Evolutionary conservation across 805 yeast genomes (phyloP).

Genomic region (Kodamaea neixiangensis): DNA sequence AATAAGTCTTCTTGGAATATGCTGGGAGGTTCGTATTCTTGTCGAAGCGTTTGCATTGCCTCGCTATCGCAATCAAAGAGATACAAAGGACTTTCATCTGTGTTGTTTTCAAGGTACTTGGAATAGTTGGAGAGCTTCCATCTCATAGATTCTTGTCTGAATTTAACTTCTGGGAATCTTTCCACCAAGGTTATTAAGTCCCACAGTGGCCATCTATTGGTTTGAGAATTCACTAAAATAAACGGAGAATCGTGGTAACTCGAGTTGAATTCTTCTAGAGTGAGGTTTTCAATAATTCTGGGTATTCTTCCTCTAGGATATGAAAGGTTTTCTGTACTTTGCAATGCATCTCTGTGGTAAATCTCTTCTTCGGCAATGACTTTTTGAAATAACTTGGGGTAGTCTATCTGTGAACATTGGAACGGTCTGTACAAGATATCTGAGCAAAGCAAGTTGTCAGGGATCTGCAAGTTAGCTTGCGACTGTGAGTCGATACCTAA

Average conservation of each 20-base stretch:
- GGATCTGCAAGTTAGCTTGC: slow-evolving; percentile 50
- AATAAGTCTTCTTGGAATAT: slow-evolving; percentile 64
- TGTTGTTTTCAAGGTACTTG: slow-evolving; percentile 59
- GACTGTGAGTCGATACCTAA: slow-evolving; percentile 27
- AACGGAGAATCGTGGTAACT: slow-evolving; percentile 62
- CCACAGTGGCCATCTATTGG: slow-evolving; percentile 68
- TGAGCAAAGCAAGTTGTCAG: slow-evolving; percentile 59
- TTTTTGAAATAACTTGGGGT: slow-evolving; percentile 47
- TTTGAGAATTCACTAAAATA: slow-evolving; percentile 43
- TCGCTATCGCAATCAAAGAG: slow-evolving; percentile 76
- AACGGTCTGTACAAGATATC: slow-evolving; percentile 82
- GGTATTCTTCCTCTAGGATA: slow-evolving; percentile 49
- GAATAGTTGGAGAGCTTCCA: slow-evolving; percentile 70
- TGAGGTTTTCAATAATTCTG: slow-evolving; percentile 51
- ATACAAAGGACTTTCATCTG: slow-evolving; percentile 84
- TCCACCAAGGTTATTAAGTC: slow-evolving; percentile 46
- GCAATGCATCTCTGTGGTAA: slow-evolving; percentile 26
- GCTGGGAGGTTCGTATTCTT: slow-evolving; percentile 56
- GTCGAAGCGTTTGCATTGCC: slow-evolving; percentile 59
- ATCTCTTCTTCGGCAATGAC: slow-evolving; percentile 49
- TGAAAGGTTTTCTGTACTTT: slow-evolving; percentile 12
- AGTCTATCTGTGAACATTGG: slow-evolving; percentile 74
- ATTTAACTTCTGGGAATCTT: slow-evolving; percentile 60
- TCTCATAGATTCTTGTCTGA: slow-evolving; percentile 82
- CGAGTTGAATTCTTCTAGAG: slow-evolving; percentile 46